These are phyloP conservation scores for Amaranthus palmeri DNA, from an alignment of 148 eudicot genomes.

Conservation along the genomic window DNA sequence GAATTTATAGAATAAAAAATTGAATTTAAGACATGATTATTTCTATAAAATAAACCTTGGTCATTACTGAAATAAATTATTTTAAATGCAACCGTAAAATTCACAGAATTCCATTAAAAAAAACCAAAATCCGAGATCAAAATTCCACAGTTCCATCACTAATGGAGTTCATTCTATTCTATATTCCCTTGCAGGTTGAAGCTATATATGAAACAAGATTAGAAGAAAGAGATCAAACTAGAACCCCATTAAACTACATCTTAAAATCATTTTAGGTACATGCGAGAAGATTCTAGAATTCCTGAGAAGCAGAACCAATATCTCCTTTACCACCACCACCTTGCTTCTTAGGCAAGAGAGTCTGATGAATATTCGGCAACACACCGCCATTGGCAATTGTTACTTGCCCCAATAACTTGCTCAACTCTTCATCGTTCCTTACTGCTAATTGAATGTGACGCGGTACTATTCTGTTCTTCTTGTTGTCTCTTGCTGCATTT, in stretches of 20 bases:
- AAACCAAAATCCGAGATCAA: neutral
- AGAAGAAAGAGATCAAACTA: neutral
- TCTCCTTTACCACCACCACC: slow-evolving; percentile 26
- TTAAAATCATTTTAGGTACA: neutral
- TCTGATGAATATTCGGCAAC: slow-evolving; percentile 34
- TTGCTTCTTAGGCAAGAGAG: slow-evolving; percentile 31
- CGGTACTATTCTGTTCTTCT: slow-evolving; percentile 38
- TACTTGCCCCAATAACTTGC: slow-evolving; percentile 37
- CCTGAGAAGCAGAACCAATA: slow-evolving; percentile 34
- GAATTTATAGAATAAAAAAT: too few species aligned
- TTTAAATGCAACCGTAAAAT: neutral
- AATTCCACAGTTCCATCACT: neutral
- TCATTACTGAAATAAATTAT: too few species aligned
- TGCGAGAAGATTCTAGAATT: slow-evolving; percentile 22
- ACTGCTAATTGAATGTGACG: slow-evolving; percentile 42
- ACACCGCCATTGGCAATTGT: slow-evolving; percentile 45
- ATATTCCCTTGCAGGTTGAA: neutral
- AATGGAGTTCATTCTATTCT: neutral
- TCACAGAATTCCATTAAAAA: neutral
- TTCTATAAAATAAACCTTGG: too few species aligned
- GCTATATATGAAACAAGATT: neutral
- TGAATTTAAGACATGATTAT: too few species aligned
- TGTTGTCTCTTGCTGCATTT: slow-evolving; percentile 45
- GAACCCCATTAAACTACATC: neutral
- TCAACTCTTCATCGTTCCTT: slow-evolving; percentile 39